Conservation (phyloP, 2,329 filamentous ascomycete species). For the Trichoderma breve region DNA sequence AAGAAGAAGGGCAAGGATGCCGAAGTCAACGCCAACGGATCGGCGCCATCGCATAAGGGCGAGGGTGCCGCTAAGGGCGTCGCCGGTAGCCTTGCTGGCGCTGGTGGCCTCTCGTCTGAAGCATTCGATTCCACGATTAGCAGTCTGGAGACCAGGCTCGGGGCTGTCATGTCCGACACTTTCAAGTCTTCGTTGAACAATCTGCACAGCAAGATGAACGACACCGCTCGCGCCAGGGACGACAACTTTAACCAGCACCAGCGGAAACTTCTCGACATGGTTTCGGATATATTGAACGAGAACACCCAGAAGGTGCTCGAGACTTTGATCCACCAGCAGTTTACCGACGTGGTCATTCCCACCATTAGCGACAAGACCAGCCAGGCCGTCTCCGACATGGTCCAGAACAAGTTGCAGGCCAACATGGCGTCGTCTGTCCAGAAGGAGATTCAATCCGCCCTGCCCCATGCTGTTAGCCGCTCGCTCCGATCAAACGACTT, state of each 20-base stretch:
- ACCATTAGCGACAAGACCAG: slow-evolving; percentile 66
- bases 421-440: slow-evolving; percentile 66
- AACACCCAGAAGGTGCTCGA: slow-evolving; percentile 70
- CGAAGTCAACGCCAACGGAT: slow-evolving; percentile 46
- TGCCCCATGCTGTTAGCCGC: slow-evolving; percentile 60
- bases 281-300: slow-evolving; percentile 59
- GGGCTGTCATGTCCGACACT: slow-evolving; percentile 45
- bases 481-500: slow-evolving; percentile 70
- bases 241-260: slow-evolving; percentile 53
- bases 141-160: slow-evolving; percentile 52
- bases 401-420: slow-evolving; percentile 65
- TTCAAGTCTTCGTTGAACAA: slow-evolving; percentile 60
- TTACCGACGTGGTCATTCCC: slow-evolving; percentile 74
- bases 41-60: slow-evolving; percentile 31
- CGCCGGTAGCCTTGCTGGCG: slow-evolving; percentile 24
- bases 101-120: slow-evolving; percentile 41
- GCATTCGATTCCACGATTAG: slow-evolving; percentile 54
- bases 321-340: slow-evolving; percentile 72
- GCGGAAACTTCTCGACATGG: slow-evolving; percentile 54
- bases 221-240: slow-evolving; percentile 59
- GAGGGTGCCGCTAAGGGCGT: slow-evolving; percentile 34
- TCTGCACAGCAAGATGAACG: slow-evolving; percentile 61
- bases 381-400: slow-evolving; percentile 67
- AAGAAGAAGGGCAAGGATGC: slow-evolving; percentile 66
- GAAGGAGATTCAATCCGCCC: slow-evolving; percentile 67